Percentiles rank a stretch among this genome's conserved stretches.
Conservation (phyloP, 2,329 filamentous ascomycete species). For the Pseudocercospora vitis region DNA sequence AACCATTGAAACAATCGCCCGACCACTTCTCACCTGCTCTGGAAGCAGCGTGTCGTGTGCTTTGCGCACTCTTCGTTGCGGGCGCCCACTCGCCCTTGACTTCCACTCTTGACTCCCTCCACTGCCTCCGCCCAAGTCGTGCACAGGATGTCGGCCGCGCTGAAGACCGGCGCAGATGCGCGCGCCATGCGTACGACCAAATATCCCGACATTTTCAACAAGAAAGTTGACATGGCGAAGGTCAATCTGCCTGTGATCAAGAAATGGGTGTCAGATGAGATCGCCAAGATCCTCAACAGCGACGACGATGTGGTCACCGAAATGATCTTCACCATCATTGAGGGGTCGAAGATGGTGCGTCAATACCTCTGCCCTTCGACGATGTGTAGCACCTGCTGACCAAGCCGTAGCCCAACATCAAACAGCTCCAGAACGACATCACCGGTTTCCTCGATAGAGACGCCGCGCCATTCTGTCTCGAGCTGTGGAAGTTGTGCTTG, state of each 20-base stretch:
- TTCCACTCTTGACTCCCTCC: not conserved
- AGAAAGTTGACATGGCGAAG: constrained; percentile 96
- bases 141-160: constrained; percentile 28
- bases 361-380: not conserved
- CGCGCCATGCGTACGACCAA: constrained; percentile 89
- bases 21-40: constrained; percentile 1
- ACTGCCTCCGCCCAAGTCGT: too few relatives aligned
- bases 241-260: constrained; percentile 98
- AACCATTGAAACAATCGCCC: not conserved
- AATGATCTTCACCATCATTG: constrained; percentile 68
- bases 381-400: constrained; percentile 7
- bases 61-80: not conserved
- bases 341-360: constrained; percentile 74
- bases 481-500: constrained; percentile 86
- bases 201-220: constrained; percentile 88
- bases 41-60: not conserved
- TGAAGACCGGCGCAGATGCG: constrained; percentile 74
- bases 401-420: constrained; percentile 61
- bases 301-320: constrained; percentile 97
- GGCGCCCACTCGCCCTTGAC: not conserved
- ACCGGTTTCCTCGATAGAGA: constrained; percentile 95
- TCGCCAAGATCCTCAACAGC: constrained; percentile 82
- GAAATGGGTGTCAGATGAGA: constrained; percentile 93
- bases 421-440: constrained; percentile 88
- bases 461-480: constrained; percentile 83